Base-by-base conservation (phyloP, 805 yeast species). In the Candida sphagnicola region DNA sequence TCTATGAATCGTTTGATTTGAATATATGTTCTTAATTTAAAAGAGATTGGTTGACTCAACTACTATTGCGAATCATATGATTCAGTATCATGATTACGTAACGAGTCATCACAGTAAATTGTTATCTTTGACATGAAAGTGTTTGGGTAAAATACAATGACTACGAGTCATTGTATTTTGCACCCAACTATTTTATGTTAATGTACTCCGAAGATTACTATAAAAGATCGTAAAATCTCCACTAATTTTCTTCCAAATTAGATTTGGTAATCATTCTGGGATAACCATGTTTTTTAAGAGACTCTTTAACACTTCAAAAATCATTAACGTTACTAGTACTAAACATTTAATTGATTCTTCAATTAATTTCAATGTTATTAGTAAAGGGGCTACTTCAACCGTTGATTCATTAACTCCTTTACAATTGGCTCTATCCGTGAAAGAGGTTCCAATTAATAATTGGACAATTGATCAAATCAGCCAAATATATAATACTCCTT, bases 391-490 rank as follows among this genome's bases (percentile, higher is more conserved):
- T 13, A 5, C 8, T 12, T 13, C 13, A 5, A 5, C 29, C 12
- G 6, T n/a, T 6, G 12, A n/a, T 10, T 26, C 29, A 5, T 26
- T 26, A n/a, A 12, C 29, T 5, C 29, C 35, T 5, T 33, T 33
- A 18, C 23, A 33, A 12, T 33, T 33, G 18, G 35, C 35, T 5
- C 17, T 33, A 33, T 33, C 35, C 18, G 35, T 33, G 12, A 33
- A 16, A 8, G 24, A 33, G 8, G 16, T 21, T 1, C 62, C 67
- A 4, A 43, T 51, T 13, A 59, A 51, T 38, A 45, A 59, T 14
- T 85, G 93, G 93, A 68, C 85, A 2, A 72, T 70, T 46, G 70
- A 67, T 2, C 83, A 84, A 51, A 69, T 85, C 40, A 54, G 62
- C 12, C 75, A 74, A 34, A 80, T 85, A 36, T 84, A 82, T 51